Evolutionary conservation across 2,329 filamentous ascomycete species (phyloP).

Genomic region (Hypoxylon rubiginosum): DNA sequence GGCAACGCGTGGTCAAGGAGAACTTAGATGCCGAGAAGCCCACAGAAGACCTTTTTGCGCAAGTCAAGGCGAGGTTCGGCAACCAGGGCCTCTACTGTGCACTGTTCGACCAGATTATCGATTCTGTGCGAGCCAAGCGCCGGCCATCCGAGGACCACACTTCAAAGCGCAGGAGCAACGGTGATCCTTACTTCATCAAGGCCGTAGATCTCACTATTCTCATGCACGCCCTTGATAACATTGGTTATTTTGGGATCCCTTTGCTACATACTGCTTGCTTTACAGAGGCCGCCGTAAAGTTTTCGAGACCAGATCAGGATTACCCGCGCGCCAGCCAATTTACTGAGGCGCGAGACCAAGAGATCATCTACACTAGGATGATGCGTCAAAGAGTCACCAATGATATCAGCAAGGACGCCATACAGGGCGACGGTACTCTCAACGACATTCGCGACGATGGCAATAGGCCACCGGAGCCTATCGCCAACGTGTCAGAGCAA

Average conservation of each 20-base stretch:
- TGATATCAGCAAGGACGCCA: no score
- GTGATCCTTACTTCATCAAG: slow-evolving; percentile 7
- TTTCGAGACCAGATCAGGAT: not conserved
- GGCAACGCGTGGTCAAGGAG: not conserved
- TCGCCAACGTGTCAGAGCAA: no score
- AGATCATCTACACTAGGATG: not conserved
- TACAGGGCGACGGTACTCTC: no score
- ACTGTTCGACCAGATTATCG: not conserved
- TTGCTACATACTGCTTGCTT: not conserved
- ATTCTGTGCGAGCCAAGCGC: not conserved
- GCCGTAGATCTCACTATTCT: not conserved
- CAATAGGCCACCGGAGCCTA: no score
- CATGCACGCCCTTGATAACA: not conserved
- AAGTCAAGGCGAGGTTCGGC: not conserved
- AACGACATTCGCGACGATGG: not conserved
- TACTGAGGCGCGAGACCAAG: not conserved
- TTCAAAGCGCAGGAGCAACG: not conserved
- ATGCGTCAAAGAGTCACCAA: not conserved
- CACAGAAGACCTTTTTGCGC: not conserved
- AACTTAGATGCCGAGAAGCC: not conserved
- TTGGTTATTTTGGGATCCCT: not conserved
- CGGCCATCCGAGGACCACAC: no score
- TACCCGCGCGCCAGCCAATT: not conserved
- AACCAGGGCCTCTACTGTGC: not conserved
- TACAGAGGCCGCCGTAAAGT: not conserved